These are phyloP conservation scores for Talaromyces sp. DNA, from an alignment of 2,329 filamentous ascomycete genomes.

Conservation along the genomic window DNA sequence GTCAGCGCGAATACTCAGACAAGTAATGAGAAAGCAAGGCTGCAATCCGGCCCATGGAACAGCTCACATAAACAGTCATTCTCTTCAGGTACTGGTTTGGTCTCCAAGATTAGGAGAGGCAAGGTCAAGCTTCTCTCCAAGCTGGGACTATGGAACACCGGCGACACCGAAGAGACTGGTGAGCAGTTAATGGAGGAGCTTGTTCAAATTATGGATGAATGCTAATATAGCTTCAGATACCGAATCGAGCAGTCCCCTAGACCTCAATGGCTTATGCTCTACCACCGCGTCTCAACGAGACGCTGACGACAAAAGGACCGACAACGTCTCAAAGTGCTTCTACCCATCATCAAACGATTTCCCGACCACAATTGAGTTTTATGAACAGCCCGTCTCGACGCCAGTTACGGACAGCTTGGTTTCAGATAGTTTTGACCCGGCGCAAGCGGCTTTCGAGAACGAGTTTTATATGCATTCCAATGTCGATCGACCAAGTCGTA, in stretches of 20 bases:
- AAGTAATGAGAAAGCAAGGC: conserved; percentile 22
- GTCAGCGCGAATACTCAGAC: conserved; percentile 19
- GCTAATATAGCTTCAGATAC: conserved; percentile 1
- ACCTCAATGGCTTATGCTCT: neutral
- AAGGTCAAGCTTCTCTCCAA: conserved; percentile 38
- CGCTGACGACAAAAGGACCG: neutral
- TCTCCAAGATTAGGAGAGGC: conserved; percentile 31
- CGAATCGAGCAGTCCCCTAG: neutral
- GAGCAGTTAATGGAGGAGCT: neutral
- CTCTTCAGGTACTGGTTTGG: neutral
- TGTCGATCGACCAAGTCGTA: conserved; percentile 5
- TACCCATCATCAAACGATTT: neutral
- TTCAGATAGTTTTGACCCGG: neutral
- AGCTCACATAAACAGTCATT: neutral
- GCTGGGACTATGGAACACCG: conserved; percentile 28
- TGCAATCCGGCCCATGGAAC: conserved; percentile 22
- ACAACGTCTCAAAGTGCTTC: neutral
- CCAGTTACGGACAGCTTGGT: neutral
- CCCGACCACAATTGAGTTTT: neutral
- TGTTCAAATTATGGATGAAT: neutral
- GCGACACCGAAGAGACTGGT: conserved; percentile 1
- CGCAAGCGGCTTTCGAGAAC: neutral
- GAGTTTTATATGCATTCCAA: neutral
- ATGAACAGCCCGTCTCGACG: neutral
- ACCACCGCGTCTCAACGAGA: neutral